Evolutionary conservation across 208 protist species (phyloP), one percentile per base, ranked within the genome.

Genomic region (Tritrichomonas foetus): DNA sequence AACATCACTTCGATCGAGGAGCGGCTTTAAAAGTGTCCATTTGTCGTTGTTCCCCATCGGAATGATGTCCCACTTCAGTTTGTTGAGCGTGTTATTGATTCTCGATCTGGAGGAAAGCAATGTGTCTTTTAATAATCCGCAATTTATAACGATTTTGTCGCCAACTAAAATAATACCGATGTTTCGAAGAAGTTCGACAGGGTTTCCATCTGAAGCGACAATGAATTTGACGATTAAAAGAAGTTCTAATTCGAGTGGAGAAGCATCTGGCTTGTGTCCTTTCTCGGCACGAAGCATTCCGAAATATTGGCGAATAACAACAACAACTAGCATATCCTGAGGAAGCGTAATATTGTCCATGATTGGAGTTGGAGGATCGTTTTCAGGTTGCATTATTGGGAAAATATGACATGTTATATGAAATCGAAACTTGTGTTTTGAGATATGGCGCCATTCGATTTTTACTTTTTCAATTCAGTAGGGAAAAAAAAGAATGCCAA

Each of bases 21-120:
- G 27, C 25, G 64, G 64, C 8, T n/a, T 16, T 11, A 69, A 30
- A 69, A 69, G 11, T n/a, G 11, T n/a, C 11, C 11, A 69, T 69
- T 69, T 69, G 8, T 69, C 64, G 8, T 16, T 16, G n/a, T 69
- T 69, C 64, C 64, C 64, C 64, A 69, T 69, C 25, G 64, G 64
- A 69, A 69, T 69, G 5, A 69, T 61, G 16, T 61, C 41, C 78
- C 78, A 89, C 39, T 49, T 49, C 1, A 89, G 78, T 53, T 89
- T 44, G 3, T 89, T 89, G 14, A 89, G 44, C 8, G 78, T 53
- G 47, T 89, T 89, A 57, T 89, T 89, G 30, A 89, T 89, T 89
- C 78, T 53, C 9, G 78, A 89, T 39, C 78, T 3, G 11, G 41
- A 89, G 13, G 78, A 53, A 11, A 47, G 30, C 9, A 89, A n/a